Base-by-base conservation (phyloP, 2,329 filamentous ascomycete species). In the Xylariales sp. region DNA sequence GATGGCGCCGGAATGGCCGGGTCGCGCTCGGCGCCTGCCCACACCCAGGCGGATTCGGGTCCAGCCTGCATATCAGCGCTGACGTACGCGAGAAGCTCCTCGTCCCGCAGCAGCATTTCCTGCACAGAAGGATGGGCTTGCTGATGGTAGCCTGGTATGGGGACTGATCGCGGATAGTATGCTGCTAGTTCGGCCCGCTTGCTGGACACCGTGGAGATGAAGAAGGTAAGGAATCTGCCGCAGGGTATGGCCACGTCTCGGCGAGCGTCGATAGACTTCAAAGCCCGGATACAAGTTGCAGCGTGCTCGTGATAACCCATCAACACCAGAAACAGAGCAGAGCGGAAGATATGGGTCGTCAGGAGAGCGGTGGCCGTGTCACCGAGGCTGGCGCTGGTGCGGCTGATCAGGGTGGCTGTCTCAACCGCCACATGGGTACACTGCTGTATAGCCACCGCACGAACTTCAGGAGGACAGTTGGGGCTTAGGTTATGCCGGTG, bases 401-500 rank as follows among this genome's bases (percentile, higher is more conserved):
- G 80, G 8, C 79, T 77, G 11, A 97, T 71, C 14, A 94, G 75
- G 18, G 76, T 76, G 0, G 86, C 83, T 0, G 90, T 96, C 47
- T 95, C 89, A 40, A 85, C 72, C 1, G 87, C 81, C 7, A 84
- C 81, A 6, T 72, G 70, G 3, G 83, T 76, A 57, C 91, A 96
- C 46, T 84, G 79, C 41, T 90, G 83, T 19, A 96, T 66, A 2
- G 93, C 89, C 6, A 78, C 75, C 4, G 72, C 63, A 29, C 91
- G 78, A 29, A 83, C 77, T 21, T 83, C 72, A 2, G 69, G 60
- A 0, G 82, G 72, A 53, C 84, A 89, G 8, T 70, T 69, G 0
- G 89, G 85, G 0, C 81, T 82, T 7, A 97, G 71, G 53, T 97
- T 96, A 53, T 95, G 89, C 29, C 93, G 80, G 60, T 95, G 88